Conservation (phyloP, 2,329 filamentous ascomycete genomes). For the Pyricularia sp. region DNA sequence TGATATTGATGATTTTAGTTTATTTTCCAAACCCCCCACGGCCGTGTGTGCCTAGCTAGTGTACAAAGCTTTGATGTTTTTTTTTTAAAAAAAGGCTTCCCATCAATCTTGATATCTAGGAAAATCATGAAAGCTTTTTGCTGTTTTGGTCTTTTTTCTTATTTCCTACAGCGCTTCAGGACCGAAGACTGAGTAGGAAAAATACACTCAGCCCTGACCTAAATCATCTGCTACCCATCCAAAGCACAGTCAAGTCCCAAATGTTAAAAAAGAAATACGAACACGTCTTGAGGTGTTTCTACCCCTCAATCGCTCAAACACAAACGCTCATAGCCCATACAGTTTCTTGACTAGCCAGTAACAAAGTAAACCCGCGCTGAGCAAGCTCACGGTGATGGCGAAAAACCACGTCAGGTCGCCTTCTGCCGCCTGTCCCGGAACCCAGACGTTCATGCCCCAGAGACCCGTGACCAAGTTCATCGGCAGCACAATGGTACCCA, state of each 20-base stretch:
- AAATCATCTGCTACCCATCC: background rate
- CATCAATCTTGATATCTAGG: background rate
- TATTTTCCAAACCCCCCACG: background rate
- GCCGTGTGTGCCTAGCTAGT: background rate
- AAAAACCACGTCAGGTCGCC: constrained; percentile 67
- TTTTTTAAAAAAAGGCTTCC: background rate
- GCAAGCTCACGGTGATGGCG: constrained; percentile 62
- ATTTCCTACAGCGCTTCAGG: background rate
- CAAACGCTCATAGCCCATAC: constrained; percentile 31
- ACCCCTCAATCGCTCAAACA: background rate
- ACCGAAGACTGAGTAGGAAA: background rate
- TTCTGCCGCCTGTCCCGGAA: constrained; percentile 82
- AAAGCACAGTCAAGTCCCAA: background rate
- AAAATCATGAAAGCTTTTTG: background rate
- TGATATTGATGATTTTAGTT: too few species aligned
- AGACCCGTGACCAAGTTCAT: constrained; percentile 99
- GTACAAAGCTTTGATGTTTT: background rate
- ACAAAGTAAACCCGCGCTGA: constrained; percentile 71
- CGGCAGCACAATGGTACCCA: constrained; percentile 92
- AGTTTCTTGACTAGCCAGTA: constrained; percentile 77
- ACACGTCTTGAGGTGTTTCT: background rate
- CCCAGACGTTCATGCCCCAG: constrained; percentile 98
- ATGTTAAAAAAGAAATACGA: background rate
- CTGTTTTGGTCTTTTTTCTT: background rate
- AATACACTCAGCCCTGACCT: background rate